phyloP scores from a whole-genome alignment of 2,329 filamentous ascomycete genomes.

The Ophiostoma sp. region DNA sequence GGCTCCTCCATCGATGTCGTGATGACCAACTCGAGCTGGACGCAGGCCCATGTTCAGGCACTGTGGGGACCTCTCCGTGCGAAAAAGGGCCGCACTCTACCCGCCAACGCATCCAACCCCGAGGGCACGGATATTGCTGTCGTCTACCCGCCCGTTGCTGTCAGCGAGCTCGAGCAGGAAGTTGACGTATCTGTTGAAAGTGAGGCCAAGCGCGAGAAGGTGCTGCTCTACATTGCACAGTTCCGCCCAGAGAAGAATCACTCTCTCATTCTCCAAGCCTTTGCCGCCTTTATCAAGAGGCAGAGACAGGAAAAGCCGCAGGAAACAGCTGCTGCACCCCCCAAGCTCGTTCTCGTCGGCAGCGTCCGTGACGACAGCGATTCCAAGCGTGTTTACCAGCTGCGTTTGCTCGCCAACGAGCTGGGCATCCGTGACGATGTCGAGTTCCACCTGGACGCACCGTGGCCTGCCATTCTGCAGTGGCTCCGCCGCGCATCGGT shows the following conservation, averaged over 20 bases:
- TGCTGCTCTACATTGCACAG: slow-evolving; percentile 89
- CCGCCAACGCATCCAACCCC: neutral
- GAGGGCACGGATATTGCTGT: slow-evolving; percentile 54
- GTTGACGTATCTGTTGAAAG: slow-evolving; percentile 65
- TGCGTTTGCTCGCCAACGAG: slow-evolving; percentile 80
- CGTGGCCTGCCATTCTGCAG: slow-evolving; percentile 79
- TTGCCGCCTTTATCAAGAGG: slow-evolving; percentile 65
- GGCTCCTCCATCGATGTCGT: slow-evolving; percentile 84
- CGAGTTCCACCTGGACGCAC: slow-evolving; percentile 82
- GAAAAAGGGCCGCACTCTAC: slow-evolving; percentile 33
- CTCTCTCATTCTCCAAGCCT: slow-evolving; percentile 75
- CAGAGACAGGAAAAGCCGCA: slow-evolving; percentile 22
- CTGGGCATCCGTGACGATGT: slow-evolving; percentile 77
- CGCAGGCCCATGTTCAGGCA: slow-evolving; percentile 70
- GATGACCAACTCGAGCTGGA: slow-evolving; percentile 98
- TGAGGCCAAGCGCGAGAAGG: slow-evolving; percentile 63
- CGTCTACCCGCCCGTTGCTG: slow-evolving; percentile 88
- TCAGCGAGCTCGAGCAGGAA: slow-evolving; percentile 70
- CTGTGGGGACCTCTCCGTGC: slow-evolving; percentile 64
- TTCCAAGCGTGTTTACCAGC: slow-evolving; percentile 76
- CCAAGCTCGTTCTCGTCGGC: slow-evolving; percentile 78
- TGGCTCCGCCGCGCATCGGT: slow-evolving; percentile 73
- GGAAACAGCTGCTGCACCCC: slow-evolving; percentile 24
- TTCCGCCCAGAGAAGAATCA: slow-evolving; percentile 98
- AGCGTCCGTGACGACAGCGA: slow-evolving; percentile 84